Evolutionary conservation across 345 rosid genomes (phyloP), one percentile per base, ranked within the genome.

Genomic region (Nasturtium officinale): DNA sequence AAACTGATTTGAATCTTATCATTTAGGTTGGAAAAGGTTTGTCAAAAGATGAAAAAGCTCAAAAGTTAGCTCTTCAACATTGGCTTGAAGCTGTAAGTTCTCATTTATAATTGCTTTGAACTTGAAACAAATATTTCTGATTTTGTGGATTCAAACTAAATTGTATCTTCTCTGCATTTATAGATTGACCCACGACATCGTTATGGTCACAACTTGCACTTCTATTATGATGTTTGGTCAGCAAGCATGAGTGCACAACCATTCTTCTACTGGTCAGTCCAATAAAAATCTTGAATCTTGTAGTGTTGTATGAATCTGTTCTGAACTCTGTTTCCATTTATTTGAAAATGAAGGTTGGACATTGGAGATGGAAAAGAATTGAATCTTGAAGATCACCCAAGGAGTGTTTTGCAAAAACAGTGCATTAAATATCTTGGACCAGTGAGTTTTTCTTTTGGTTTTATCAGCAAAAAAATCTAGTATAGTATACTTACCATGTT

Each of bases 101-200:
- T 5, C 28, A 13, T n/a, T n/a, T n/a, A n/a, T 26, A 6, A 20
- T 40, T 28, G 17, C 43, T 38, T 43, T 35, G 9, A 6, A 23
- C 42, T 57, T 74, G 46, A 17, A 23, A 74, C n/a, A 20, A 15
- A 50, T 15, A 61, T 28, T 38, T 4, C 5, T 16, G 6, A 6
- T 33, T 35, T 25, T 57, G 1, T 74, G 61, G 20, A 53, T 15
- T 32, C 9, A 18, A 26, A 29, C 30, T 64, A 77, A 71, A 3
- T 35, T 53, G 25, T 40, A 11, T 32, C 15, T 16, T 51, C 9
- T 57, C 65, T 45, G 16, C 20, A 11, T 73, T 30, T 43, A 62
- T 77, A 89, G 97, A 91, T 91, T 47, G 97, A 91, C 51, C 91
- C 96, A 29, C 87, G 90, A 12, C 97, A 91, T 77, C 85, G 97